Conservation (phyloP, 345 rosid genomes). For the Salix viminalis region DNA sequence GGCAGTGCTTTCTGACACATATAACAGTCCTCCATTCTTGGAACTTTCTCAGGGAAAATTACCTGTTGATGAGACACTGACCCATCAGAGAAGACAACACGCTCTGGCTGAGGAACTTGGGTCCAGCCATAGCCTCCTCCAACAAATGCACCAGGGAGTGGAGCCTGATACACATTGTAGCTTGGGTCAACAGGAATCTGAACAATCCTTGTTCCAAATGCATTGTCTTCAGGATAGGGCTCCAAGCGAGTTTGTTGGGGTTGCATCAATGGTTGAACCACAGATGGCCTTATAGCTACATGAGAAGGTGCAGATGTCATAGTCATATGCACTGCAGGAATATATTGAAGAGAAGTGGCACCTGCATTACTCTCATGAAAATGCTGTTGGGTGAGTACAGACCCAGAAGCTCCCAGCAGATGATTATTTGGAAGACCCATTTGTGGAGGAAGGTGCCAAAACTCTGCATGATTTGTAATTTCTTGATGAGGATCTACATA, state of each 20-base stretch:
- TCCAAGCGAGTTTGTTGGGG: conserved; percentile 41
- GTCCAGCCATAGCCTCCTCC: conserved; percentile 55
- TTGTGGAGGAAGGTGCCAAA: conserved; percentile 33
- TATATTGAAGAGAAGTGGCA: conserved; percentile 36
- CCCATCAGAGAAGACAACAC: conserved; percentile 44
- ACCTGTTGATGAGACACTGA: conserved; percentile 34
- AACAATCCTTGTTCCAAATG: conserved; percentile 38
- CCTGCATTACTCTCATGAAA: conserved; percentile 24
- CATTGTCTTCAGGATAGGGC: conserved; percentile 34
- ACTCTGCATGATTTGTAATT: conserved; percentile 29
- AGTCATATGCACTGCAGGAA: conserved; percentile 46
- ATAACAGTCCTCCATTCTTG: conserved; percentile 46
- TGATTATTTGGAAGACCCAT: conserved; percentile 43
- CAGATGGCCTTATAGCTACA: conserved; percentile 39
- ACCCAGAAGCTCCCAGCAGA: conserved; percentile 28
- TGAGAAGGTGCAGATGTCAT: conserved; percentile 39
- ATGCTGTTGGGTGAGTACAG: conserved; percentile 40
- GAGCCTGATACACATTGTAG: conserved; percentile 39
- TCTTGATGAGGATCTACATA: conserved; percentile 45
- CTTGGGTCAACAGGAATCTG: conserved; percentile 50
- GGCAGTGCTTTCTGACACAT: conserved; percentile 69
- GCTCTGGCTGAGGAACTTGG: conserved; percentile 38
- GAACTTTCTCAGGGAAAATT: conserved; percentile 30
- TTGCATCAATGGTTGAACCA: conserved; percentile 43
- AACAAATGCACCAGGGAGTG: conserved; percentile 26